Base-by-base conservation (phyloP, 352 stramenopile genomes). In the Pythium guiyangense region DNA sequence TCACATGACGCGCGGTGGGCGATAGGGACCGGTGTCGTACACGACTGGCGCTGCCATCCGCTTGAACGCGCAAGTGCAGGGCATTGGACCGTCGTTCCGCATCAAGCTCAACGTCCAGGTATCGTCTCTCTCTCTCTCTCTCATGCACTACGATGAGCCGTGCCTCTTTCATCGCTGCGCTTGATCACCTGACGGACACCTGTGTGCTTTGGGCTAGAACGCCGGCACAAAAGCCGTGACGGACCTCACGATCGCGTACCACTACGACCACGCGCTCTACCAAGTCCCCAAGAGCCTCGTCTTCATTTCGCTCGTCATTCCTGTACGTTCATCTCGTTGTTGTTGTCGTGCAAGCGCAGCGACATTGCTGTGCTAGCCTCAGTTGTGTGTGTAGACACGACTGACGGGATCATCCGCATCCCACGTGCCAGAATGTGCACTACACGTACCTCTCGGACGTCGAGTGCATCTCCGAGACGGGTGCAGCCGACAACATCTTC, bases 41-140 rank as follows among this genome's bases (percentile, higher is more conserved):
- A 78, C 81, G n/a, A 85, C 78, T 9, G 79, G 81, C 2, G 74
- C 77, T 27, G 67, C 79, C 10, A 90, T 95, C 46, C 79, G 84
- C n/a, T 54, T 93, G 26, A 92, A 91, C 34, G 85, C 83, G 3
- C 82, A 92, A 43, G 81, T 95, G 4, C 83, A 91, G 55, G 85
- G 85, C 50, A 80, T 95, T 20, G 85, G 84, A 2, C 85, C 85
- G 17, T 73, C 67, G 18, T 95, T 95, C 45, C 79, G 83, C 42
- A 90, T 95, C 67, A 89, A 90, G 37, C 69, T 95, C 20, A 86
- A 88, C 48, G 55, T 95, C 2, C 81, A 88, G 67, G 79, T 89
- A 31, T 37, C 35, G 10, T 22, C 22, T 26, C 26, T 31, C 20
- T n/a, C 25, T 48, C 35, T 11, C 31, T 58, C 34, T 9, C 18